phyloP scores from a whole-genome alignment of 2,329 filamentous ascomycete genomes.

The Decorospora gaudefroyi region DNA sequence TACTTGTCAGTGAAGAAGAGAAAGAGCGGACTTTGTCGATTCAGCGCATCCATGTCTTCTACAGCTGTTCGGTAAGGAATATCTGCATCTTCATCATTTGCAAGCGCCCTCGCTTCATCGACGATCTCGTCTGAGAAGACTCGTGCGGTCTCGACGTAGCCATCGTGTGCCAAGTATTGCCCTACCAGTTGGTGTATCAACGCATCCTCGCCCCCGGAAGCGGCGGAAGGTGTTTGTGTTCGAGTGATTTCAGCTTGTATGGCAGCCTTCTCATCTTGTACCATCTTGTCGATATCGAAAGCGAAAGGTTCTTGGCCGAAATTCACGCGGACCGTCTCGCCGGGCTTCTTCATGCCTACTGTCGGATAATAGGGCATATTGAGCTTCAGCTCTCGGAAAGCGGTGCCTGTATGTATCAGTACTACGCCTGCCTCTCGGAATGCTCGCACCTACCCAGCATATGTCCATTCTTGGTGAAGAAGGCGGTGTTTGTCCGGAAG shows the following conservation, averaged over 20 bases:
- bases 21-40: slow-evolving; percentile 72
- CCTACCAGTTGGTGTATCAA: slow-evolving; percentile 82
- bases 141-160: slow-evolving; percentile 89
- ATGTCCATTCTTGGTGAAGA: slow-evolving; percentile 68
- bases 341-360: slow-evolving; percentile 68
- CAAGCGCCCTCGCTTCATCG: slow-evolving; percentile 71
- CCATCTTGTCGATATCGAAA: slow-evolving; percentile 87
- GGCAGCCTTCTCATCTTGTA: slow-evolving; percentile 52
- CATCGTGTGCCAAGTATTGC: slow-evolving; percentile 92
- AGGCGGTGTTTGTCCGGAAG: slow-evolving; percentile 63
- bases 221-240: slow-evolving; percentile 22
- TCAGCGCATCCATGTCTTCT: slow-evolving; percentile 84
- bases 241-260: slow-evolving; percentile 42
- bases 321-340: slow-evolving; percentile 63
- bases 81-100: slow-evolving; percentile 56
- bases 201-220: slow-evolving; percentile 67
- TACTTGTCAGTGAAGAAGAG: not conserved
- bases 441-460: slow-evolving; percentile 56
- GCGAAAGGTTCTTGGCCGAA: slow-evolving; percentile 76
- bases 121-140: slow-evolving; percentile 84
- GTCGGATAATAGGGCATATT: slow-evolving; percentile 67
- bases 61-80: slow-evolving; percentile 67
- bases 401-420: slow-evolving; percentile 60
- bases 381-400: slow-evolving; percentile 68
- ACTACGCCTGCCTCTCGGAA: not conserved